Percentiles rank a stretch among this genome's conserved stretches.
Evolutionary conservation across 1,284 basidiomycete genomes (phyloP).

Genomic region (Ceratobasidium sp.): DNA sequence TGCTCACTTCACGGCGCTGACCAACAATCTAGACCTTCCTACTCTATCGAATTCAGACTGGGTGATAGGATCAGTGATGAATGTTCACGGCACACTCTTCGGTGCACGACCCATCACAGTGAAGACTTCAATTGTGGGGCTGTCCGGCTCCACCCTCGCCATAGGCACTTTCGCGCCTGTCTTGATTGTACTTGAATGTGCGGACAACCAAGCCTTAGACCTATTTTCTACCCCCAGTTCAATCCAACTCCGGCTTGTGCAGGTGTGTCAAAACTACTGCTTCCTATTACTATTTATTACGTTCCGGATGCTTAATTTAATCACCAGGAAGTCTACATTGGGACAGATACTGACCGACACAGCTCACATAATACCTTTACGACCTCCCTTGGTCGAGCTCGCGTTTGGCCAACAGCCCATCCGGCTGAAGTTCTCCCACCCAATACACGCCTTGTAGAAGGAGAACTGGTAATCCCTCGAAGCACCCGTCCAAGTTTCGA

Average conservation of each 20-base stretch:
- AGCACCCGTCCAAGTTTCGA: slow-evolving; percentile 12
- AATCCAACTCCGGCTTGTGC: slow-evolving; percentile 1
- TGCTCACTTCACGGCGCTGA: not conserved
- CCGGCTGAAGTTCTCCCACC: not conserved
- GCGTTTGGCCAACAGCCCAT: slow-evolving; percentile 10
- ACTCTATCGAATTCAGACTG: not conserved
- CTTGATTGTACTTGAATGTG: not conserved
- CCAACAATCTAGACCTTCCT: not conserved
- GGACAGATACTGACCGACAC: slow-evolving; percentile 5
- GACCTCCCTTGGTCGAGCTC: not conserved
- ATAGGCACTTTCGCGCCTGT: slow-evolving; percentile 3
- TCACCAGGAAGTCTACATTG: slow-evolving; percentile 3
- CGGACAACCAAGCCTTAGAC: not conserved
- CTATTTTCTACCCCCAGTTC: slow-evolving; percentile 12
- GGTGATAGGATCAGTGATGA: not conserved
- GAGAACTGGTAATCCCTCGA: slow-evolving; percentile 7
- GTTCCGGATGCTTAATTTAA: not conserved
- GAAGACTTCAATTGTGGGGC: not conserved
- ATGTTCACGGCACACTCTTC: not conserved
- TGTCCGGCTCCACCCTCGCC: not conserved
- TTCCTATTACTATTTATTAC: not conserved
- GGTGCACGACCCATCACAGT: not conserved
- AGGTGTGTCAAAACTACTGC: not conserved
- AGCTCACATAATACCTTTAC: slow-evolving; percentile 20
- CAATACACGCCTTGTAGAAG: slow-evolving; percentile 13